These are phyloP conservation scores for Xylariaceae sp. DNA, from an alignment of 2,329 filamentous ascomycete genomes.

Conservation along the genomic window DNA sequence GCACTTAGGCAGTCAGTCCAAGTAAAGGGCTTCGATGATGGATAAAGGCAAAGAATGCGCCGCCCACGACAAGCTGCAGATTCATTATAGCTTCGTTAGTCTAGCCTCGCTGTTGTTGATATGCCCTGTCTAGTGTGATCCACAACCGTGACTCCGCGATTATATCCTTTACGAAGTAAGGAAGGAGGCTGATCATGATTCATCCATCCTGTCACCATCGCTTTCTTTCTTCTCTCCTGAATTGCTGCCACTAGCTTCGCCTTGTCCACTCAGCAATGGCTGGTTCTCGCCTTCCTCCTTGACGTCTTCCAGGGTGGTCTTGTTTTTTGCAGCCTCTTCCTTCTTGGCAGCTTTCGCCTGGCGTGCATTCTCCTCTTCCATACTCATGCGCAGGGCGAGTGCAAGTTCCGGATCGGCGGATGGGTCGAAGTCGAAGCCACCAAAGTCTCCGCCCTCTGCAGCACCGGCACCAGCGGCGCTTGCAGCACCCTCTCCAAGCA, in stretches of 20 bases:
- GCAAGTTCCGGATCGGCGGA: constrained; percentile 89
- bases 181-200: constrained; percentile 50
- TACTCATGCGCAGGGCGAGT: constrained; percentile 90
- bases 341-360: constrained; percentile 80
- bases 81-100: too few relatives aligned
- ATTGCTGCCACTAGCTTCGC: constrained; percentile 58
- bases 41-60: too few relatives aligned
- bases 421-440: constrained; percentile 84
- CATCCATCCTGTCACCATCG: constrained; percentile 82
- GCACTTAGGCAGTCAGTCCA: too few relatives aligned
- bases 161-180: constrained; percentile 8
- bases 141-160: constrained; percentile 25
- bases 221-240: constrained; percentile 42
- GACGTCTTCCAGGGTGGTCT: constrained; percentile 73
- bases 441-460: constrained; percentile 60
- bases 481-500: constrained; percentile 71
- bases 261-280: constrained; percentile 58
- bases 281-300: constrained; percentile 71
- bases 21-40: too few relatives aligned
- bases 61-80: too few relatives aligned
- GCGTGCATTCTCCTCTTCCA: constrained; percentile 94
- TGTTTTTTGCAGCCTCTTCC: constrained; percentile 66
- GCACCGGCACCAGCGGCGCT: constrained; percentile 49
- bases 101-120: constrained; percentile 13
- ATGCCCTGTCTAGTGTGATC: constrained; percentile 25